These are phyloP conservation scores for Aspergillus neoniger DNA, from an alignment of 2,329 filamentous ascomycete genomes.

Conservation along the genomic window DNA sequence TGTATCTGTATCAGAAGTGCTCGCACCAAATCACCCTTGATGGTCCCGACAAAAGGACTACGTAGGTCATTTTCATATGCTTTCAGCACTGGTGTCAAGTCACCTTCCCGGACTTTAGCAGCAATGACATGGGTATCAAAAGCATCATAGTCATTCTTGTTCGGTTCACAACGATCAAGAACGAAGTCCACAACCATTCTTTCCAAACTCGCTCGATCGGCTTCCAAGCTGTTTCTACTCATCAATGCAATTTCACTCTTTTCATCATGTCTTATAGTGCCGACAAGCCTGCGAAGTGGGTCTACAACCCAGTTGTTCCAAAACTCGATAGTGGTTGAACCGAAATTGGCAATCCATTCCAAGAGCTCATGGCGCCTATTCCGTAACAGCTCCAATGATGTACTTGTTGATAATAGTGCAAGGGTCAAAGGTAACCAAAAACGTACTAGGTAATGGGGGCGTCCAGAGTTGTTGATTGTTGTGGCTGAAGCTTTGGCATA, in stretches of 20 bases:
- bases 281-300: conserved; percentile 77
- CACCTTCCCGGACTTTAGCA: conserved; percentile 81
- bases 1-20: conserved; percentile 94
- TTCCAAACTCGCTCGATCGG: conserved; percentile 87
- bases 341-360: conserved; percentile 77
- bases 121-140: conserved; percentile 73
- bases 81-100: conserved; percentile 85
- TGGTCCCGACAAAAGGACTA: conserved; percentile 75
- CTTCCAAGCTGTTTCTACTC: conserved; percentile 87
- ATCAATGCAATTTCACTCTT: conserved; percentile 94
- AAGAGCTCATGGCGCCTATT: conserved; percentile 75
- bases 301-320: conserved; percentile 96
- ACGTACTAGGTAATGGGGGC: conserved; percentile 71
- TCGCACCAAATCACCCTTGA: conserved; percentile 83
- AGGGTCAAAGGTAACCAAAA: conserved; percentile 83
- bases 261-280: conserved; percentile 89
- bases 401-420: conserved; percentile 79
- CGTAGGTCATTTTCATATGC: conserved; percentile 90
- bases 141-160: conserved; percentile 51
- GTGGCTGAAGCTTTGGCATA: conserved; percentile 61
- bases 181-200: conserved; percentile 98
- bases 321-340: conserved; percentile 79
- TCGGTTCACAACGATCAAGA: conserved; percentile 69
- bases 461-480: conserved; percentile 67
- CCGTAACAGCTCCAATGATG: conserved; percentile 75